These are phyloP conservation scores for Sporodiniella umbellata DNA, from an alignment of 371 early-diverging fungal species.

Conservation along the genomic window DNA sequence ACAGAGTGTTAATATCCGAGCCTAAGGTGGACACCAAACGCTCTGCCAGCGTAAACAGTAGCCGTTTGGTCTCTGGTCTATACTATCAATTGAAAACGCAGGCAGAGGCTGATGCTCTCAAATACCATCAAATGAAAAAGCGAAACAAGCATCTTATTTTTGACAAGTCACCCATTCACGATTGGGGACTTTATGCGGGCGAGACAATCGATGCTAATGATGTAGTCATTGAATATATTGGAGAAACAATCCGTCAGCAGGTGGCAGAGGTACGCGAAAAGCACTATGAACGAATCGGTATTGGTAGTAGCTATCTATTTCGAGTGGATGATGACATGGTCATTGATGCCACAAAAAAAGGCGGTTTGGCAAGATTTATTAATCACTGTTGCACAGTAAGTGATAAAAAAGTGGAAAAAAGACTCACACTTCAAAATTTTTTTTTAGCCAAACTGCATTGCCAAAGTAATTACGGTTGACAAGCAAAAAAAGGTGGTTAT, in stretches of 20 bases:
- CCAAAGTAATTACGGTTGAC: constrained; percentile 76
- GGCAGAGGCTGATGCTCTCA: constrained; percentile 55
- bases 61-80: constrained; percentile 27
- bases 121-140: constrained; percentile 77
- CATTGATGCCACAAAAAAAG: constrained; percentile 93
- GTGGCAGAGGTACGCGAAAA: constrained; percentile 91
- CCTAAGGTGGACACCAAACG: constrained; percentile 18
- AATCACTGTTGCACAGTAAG: constrained; percentile 93
- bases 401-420: not conserved
- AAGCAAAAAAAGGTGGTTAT: constrained; percentile 83
- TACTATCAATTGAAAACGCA: constrained; percentile 29
- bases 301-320: constrained; percentile 91
- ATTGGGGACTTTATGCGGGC: constrained; percentile 91
- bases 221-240: constrained; percentile 95
- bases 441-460: constrained; percentile 87
- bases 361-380: constrained; percentile 94
- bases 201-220: constrained; percentile 82
- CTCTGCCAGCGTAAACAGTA: constrained; percentile 39
- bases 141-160: constrained; percentile 81
- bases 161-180: constrained; percentile 85
- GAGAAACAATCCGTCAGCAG: constrained; percentile 88
- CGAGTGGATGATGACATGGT: constrained; percentile 90
- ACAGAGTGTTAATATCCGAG: constrained; percentile 17
- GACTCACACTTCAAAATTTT: not conserved
- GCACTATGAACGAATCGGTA: constrained; percentile 80